Percentiles rank a stretch among this genome's conserved stretches.
Conservation (phyloP, 805 yeast genomes). For the Pichia thaimueangensis region DNA sequence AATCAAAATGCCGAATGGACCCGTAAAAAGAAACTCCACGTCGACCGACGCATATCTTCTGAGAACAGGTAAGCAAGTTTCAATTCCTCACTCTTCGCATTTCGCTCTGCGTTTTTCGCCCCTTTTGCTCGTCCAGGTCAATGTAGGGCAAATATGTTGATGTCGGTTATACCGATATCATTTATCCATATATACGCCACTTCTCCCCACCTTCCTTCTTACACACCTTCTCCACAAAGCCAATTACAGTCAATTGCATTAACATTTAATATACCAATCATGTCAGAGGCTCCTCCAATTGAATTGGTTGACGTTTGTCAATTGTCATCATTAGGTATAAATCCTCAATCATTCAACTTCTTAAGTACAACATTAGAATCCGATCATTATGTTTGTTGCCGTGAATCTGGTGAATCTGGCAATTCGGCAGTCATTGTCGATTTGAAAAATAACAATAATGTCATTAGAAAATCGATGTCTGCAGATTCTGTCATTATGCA, state of each 20-base stretch:
- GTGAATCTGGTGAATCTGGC: conserved; percentile 57
- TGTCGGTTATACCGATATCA: too few relatives aligned
- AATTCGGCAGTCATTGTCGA: conserved; percentile 94
- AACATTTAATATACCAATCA: conserved; percentile 3
- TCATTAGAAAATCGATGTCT: conserved; percentile 86
- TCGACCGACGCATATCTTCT: neutral
- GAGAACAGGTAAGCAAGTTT: neutral
- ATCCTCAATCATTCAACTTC: conserved; percentile 79
- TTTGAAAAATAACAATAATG: conserved; percentile 67
- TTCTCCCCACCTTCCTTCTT: too few relatives aligned
- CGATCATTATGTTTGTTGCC: conserved; percentile 79
- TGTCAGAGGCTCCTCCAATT: conserved; percentile 73
- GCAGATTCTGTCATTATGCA: conserved; percentile 98
- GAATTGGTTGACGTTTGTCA: conserved; percentile 94
- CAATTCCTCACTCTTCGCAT: neutral
- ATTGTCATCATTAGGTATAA: conserved; percentile 80
- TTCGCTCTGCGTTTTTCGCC: too few relatives aligned
- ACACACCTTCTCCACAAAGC: too few relatives aligned
- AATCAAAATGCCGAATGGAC: too few relatives aligned
- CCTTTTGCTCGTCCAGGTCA: too few relatives aligned
- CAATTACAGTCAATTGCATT: neutral
- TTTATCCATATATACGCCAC: too few relatives aligned
- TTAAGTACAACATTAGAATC: conserved; percentile 92
- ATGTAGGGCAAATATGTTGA: too few relatives aligned
- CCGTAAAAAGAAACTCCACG: neutral